These are phyloP conservation scores for Hemileccinum impolitum DNA, from an alignment of 768 basidiomycete species.

Conservation along the genomic window DNA sequence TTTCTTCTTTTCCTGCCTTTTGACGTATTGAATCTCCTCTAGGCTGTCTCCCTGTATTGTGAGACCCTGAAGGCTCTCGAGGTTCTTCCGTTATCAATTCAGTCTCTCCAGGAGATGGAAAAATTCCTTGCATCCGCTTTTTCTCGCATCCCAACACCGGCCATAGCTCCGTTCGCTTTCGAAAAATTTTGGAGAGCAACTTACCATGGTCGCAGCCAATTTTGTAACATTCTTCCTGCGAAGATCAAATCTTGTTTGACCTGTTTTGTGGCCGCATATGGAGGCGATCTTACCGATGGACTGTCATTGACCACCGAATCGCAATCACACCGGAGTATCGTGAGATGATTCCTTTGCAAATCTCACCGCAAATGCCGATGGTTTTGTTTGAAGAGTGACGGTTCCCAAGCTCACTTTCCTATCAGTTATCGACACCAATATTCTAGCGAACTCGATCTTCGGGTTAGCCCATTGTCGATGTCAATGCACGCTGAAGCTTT, in stretches of 20 bases:
- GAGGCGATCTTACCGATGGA: constrained; percentile 45
- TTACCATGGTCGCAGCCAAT: constrained; percentile 43
- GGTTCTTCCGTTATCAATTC: constrained; percentile 36
- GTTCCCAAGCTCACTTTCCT: constrained; percentile 1
- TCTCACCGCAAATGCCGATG: constrained; percentile 7
- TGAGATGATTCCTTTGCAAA: constrained; percentile 23
- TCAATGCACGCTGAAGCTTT: not conserved
- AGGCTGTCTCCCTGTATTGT: constrained; percentile 43
- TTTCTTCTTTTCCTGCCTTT: not conserved
- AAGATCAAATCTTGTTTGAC: constrained; percentile 43
- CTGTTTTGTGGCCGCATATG: constrained; percentile 46
- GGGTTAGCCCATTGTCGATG: constrained; percentile 16
- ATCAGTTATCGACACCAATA: not conserved
- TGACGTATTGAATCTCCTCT: not conserved
- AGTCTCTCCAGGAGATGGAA: constrained; percentile 40
- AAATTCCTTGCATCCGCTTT: constrained; percentile 52
- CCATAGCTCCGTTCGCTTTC: constrained; percentile 51
- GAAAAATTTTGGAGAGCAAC: constrained; percentile 56
- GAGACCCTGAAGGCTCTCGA: constrained; percentile 40
- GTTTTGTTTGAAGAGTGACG: constrained; percentile 15
- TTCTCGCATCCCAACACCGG: constrained; percentile 42
- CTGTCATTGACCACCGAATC: constrained; percentile 38
- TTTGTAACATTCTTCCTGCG: constrained; percentile 38
- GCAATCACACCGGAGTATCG: constrained; percentile 28
- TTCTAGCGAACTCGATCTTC: constrained; percentile 14